A percentile compares a stretch with the other conserved stretches of the same genome.
These are phyloP conservation scores for Furcasterigmium furcatum DNA, from an alignment of 2,329 filamentous ascomycete genomes.

Conservation along the genomic window DNA sequence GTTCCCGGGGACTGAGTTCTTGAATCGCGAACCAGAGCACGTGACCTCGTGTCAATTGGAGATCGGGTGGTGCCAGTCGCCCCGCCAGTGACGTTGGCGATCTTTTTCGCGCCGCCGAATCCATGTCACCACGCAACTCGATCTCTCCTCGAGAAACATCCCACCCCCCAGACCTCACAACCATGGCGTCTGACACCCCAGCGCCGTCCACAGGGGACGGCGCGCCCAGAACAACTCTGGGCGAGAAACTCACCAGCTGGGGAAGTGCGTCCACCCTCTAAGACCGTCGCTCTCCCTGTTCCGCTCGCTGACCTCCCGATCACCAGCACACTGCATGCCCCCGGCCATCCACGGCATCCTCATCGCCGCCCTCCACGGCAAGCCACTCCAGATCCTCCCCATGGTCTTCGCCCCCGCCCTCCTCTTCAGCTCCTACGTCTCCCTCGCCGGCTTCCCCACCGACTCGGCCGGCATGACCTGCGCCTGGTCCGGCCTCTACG, in stretches of 20 bases:
- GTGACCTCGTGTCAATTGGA: too few species aligned
- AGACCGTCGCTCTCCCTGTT: constrained; percentile 1
- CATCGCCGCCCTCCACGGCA: constrained; percentile 52
- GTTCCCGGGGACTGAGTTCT: too few species aligned
- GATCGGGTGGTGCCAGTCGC: too few species aligned
- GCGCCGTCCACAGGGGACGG: constrained; percentile 13
- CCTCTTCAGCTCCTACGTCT: constrained; percentile 55
- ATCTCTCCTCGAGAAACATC: background rate
- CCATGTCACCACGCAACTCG: background rate
- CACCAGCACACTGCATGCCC: constrained; percentile 48
- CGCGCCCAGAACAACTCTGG: constrained; percentile 18
- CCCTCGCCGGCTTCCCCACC: constrained; percentile 55
- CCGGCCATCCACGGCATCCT: constrained; percentile 54
- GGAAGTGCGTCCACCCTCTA: constrained; percentile 38
- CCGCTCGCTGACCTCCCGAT: background rate
- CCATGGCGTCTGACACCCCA: constrained; percentile 23
- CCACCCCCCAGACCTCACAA: background rate
- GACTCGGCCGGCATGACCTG: constrained; percentile 54
- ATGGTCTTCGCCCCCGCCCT: constrained; percentile 49
- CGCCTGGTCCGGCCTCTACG: constrained; percentile 56
- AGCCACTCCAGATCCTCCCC: constrained; percentile 48
- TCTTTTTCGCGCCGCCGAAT: background rate
- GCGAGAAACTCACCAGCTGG: constrained; percentile 38
- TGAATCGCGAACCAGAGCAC: too few species aligned
- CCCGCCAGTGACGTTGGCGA: background rate